Evolutionary conservation across 768 basidiomycete species (phyloP), one percentile per base, ranked within the genome.

Genomic region (Mycena amicta): DNA sequence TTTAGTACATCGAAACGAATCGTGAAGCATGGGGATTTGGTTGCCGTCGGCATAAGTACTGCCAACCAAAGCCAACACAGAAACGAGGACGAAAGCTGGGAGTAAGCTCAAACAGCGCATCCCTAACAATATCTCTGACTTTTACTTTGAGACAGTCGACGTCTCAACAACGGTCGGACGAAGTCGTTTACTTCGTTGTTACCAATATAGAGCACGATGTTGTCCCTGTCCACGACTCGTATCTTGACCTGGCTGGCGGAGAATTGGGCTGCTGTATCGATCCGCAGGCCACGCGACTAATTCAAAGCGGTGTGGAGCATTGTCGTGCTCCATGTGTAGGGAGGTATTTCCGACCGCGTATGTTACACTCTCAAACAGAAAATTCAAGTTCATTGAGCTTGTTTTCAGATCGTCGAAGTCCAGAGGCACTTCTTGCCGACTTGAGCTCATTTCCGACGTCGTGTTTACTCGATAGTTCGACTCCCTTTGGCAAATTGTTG

Each of bases 221-320:
- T 0, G 69, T 85, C 5, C 66, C 78, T 30, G 71, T 70, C 31
- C 71, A 73, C 22, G 85, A 87, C 60, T 69, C 82, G 5, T 82
- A 84, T 62, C 75, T 81, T 23, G 83, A 85, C 16, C 80, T 80
- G 2, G 79, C 80, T 0, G 70, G 80, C 20, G 91, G 90, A 4
- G 85, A 92, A 65, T 69, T 95, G 18, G 96, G 96, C 0, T 95
- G 90, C 66, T 91, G 90, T 82, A 79, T 97, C 20, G 92, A 98
- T 65, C 73, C 86, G 1, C 69, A 77, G 1, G 68, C 80, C 5
- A 96, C 96, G 20, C 85, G 86, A 53, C 83, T 98, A 66, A 71
- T 90, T 6, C 92, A 95, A 70, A 80, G 85, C 0, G 95, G 96
- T 0, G 66, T 92, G 5, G 92, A 93, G 65, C 83, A 89, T 60